phyloP scores from a whole-genome alignment of 2,329 filamentous ascomycete species.

The Uncinocarpus reesii region DNA sequence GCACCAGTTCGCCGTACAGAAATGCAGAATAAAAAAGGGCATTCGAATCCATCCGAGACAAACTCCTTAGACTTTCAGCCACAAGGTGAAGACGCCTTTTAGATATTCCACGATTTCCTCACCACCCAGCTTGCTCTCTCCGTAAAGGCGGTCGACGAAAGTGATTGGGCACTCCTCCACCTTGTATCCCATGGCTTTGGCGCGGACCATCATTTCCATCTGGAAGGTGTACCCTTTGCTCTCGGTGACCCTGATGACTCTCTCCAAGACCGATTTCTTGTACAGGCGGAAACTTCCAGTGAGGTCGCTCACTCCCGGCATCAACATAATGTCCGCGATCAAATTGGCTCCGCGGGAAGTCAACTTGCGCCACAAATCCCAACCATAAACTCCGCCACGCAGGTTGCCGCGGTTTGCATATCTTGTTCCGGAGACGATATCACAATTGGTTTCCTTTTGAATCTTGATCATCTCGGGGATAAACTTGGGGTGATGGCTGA shows the following conservation, averaged over 20 bases:
- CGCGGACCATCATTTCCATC: slow-evolving; percentile 99
- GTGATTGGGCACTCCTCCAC: slow-evolving; percentile 93
- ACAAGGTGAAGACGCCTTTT: slow-evolving; percentile 68
- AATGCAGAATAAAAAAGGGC: slow-evolving; percentile 14
- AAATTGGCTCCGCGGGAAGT: slow-evolving; percentile 72
- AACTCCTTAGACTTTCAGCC: slow-evolving; percentile 57
- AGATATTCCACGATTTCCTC: slow-evolving; percentile 96
- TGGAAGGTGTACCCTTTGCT: slow-evolving; percentile 98
- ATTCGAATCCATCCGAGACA: slow-evolving; percentile 7
- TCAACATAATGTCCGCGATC: slow-evolving; percentile 86
- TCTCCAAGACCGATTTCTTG: slow-evolving; percentile 79
- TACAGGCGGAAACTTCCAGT: slow-evolving; percentile 93
- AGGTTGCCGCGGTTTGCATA: slow-evolving; percentile 63
- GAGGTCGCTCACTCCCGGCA: slow-evolving; percentile 88
- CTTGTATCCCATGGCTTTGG: slow-evolving; percentile 88
- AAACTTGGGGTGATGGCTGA: slow-evolving; percentile 98
- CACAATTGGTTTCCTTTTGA: slow-evolving; percentile 69
- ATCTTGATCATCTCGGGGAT: slow-evolving; percentile 84
- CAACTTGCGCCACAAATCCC: slow-evolving; percentile 81
- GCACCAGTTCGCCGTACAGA: slow-evolving; percentile 14
- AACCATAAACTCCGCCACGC: slow-evolving; percentile 76
- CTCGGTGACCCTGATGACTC: slow-evolving; percentile 81
- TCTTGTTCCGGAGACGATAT: slow-evolving; percentile 92
- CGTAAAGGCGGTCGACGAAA: slow-evolving; percentile 91
- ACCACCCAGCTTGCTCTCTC: slow-evolving; percentile 86